Evolutionary conservation across 371 early-diverging fungal species (phyloP), one percentile per base, ranked within the genome.

Genomic region (Mortierella sp.): DNA sequence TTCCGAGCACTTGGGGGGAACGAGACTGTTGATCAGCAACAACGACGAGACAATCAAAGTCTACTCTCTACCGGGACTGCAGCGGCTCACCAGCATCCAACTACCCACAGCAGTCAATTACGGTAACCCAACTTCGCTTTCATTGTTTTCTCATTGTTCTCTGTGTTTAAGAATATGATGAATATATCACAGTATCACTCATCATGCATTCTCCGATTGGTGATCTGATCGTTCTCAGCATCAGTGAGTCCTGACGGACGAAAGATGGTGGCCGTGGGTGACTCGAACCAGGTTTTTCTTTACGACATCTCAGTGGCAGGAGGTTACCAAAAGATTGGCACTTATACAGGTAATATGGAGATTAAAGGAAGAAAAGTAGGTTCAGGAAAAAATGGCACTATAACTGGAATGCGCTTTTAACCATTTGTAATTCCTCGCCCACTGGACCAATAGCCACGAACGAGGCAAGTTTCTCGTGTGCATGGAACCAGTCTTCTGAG

Each of bases 41-140:
- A 98, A 98, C 72, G 98, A 98, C 72, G 89, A 93, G 63, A 94
- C 93, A 21, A 92, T 98, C 75, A 94, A 95, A 75, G 87, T 96
- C 15, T 93, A 87, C 67, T 84, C 92, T 2, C 79, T 95, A 15
- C 94, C 95, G 1, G 84, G 81, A 41, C 80, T 95, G 37, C 83
- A 89, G 24, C 80, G 89, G 8, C 64, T 94, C 17, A 82, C 91
- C 7, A 90, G 83, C 7, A 78, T 97, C n/a, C 72, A 84, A n/a
- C 83, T 94, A 15, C 92, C 91, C 4, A 92, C 93, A 3, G 91
- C 95, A 26, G 93, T 96, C 37, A 95, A 95, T 81, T 89, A 93
- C 57, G 84, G 90, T 90, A 85, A 39, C 17, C 19, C 26, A 34
- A 17, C 21, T 17, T 27, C n/a, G n/a, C n/a, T n/a, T n/a, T n/a